Percentiles rank a stretch among this genome's conserved stretches.
phyloP scores from a whole-genome alignment of 2,329 filamentous ascomycete species.

The Neoascochyta sp. region DNA sequence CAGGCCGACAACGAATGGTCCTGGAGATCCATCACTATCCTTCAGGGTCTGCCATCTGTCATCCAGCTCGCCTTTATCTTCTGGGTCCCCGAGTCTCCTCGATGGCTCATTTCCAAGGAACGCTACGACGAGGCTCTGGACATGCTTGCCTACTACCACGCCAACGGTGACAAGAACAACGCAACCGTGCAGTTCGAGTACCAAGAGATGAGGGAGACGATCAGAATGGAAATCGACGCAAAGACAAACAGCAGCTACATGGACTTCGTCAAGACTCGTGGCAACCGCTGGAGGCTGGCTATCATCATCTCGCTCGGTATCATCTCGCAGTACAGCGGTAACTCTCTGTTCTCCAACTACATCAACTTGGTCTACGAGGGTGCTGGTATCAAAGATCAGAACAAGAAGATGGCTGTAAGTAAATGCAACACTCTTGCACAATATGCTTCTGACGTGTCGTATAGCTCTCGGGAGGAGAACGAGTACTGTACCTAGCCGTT shows the following conservation, averaged over 20 bases:
- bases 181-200: slow-evolving; percentile 63
- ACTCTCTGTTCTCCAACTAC: slow-evolving; percentile 64
- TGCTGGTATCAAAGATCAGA: slow-evolving; percentile 54
- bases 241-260: slow-evolving; percentile 52
- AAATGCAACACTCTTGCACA: too few relatives aligned
- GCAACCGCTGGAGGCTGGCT: slow-evolving; percentile 62
- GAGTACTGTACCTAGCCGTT: slow-evolving; percentile 55
- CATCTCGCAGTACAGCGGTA: slow-evolving; percentile 66
- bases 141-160: slow-evolving; percentile 62
- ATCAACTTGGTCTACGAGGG: slow-evolving; percentile 59
- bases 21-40: slow-evolving; percentile 50
- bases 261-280: slow-evolving; percentile 60
- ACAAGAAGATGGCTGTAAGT: slow-evolving; percentile 41
- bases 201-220: slow-evolving; percentile 62
- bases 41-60: slow-evolving; percentile 49
- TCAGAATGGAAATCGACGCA: slow-evolving; percentile 53
- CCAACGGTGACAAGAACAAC: slow-evolving; percentile 56
- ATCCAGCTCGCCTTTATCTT: slow-evolving; percentile 63
- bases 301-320: slow-evolving; percentile 62
- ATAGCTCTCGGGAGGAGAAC: slow-evolving; percentile 48
- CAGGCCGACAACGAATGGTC: slow-evolving; percentile 47
- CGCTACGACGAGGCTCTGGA: slow-evolving; percentile 59
- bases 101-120: slow-evolving; percentile 59
- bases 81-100: slow-evolving; percentile 59
- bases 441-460: slow-evolving; percentile 2